These are phyloP conservation scores for Miamiensis avidus DNA, from an alignment of 169 alveolate genomes.

Conservation along the genomic window DNA sequence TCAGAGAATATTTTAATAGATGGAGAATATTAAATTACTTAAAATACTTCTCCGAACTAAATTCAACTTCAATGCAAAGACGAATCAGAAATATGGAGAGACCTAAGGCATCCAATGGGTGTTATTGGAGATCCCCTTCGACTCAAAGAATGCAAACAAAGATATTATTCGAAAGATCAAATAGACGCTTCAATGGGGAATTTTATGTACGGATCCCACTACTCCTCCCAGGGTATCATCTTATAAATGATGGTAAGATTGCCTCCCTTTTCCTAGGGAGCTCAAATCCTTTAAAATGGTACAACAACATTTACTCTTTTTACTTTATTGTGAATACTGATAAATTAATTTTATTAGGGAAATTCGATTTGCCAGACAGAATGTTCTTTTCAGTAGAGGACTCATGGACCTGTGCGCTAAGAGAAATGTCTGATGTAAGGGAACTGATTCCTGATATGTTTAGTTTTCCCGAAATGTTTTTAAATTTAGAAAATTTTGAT, in stretches of 20 bases:
- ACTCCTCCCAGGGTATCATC: constrained; percentile 75
- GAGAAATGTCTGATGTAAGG: constrained; percentile 76
- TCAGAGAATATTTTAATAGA: background rate
- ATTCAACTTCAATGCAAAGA: background rate
- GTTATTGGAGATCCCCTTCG: constrained; percentile 73
- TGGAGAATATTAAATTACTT: too few species aligned
- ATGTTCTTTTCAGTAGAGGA: constrained; percentile 60
- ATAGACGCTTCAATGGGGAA: constrained; percentile 35
- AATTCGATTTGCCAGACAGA: constrained; percentile 80
- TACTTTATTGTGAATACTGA: too few species aligned
- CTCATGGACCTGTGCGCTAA: constrained; percentile 58
- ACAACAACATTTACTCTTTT: too few species aligned
- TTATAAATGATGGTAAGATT: constrained; percentile 67
- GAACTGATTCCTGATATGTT: constrained; percentile 82
- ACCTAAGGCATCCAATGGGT: constrained; percentile 72
- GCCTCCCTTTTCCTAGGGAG: constrained; percentile 75
- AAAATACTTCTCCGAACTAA: constrained; percentile 44
- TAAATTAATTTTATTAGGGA: constrained; percentile 51
- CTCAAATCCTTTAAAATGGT: background rate
- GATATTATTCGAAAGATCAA: constrained; percentile 53
- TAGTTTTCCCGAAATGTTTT: constrained; percentile 80
- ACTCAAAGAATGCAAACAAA: constrained; percentile 61
- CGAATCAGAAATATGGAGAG: constrained; percentile 54
- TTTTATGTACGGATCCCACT: constrained; percentile 80
- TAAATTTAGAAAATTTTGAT: constrained; percentile 37